A percentile compares a stretch with the other conserved stretches of the same genome.
Evolutionary conservation across 352 stramenopile genomes (phyloP).

Genomic region (Pythium aquatile): DNA sequence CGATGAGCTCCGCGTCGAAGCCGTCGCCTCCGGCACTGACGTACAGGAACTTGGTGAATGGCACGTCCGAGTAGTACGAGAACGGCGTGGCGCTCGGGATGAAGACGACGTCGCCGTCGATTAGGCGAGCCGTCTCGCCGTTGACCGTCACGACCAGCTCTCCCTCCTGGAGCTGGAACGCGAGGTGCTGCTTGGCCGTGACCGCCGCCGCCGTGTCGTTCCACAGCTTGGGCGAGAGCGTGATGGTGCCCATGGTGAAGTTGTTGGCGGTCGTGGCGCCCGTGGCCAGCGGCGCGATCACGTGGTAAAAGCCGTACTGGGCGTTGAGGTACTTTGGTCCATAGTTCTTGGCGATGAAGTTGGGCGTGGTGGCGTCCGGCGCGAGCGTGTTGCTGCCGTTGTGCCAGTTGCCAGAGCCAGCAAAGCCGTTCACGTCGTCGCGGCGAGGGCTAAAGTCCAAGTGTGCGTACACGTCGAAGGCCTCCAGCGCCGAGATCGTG

Average conservation of each 20-base stretch:
- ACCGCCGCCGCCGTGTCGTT: slow-evolving; percentile 43
- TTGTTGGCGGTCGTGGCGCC: slow-evolving; percentile 46
- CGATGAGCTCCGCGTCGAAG: slow-evolving; percentile 46
- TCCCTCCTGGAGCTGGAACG: slow-evolving; percentile 51
- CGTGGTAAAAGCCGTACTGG: slow-evolving; percentile 45
- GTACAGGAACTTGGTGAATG: slow-evolving; percentile 59
- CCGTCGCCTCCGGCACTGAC: slow-evolving; percentile 46
- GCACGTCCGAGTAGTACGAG: slow-evolving; percentile 47
- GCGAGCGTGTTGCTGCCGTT: slow-evolving; percentile 47
- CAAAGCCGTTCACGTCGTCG: slow-evolving; percentile 42
- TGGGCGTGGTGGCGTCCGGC: slow-evolving; percentile 40
- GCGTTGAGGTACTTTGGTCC: slow-evolving; percentile 58
- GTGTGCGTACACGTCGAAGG: slow-evolving; percentile 50
- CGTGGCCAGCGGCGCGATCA: slow-evolving; percentile 48
- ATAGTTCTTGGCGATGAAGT: slow-evolving; percentile 59
- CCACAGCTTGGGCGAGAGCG: slow-evolving; percentile 40
- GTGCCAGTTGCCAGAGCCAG: slow-evolving; percentile 49
- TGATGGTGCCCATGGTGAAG: slow-evolving; percentile 59
- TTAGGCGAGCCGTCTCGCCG: slow-evolving; percentile 37
- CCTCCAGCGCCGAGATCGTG: slow-evolving; percentile 40
- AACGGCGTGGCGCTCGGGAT: slow-evolving; percentile 43
- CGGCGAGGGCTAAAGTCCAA: slow-evolving; percentile 38
- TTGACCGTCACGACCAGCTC: slow-evolving; percentile 42
- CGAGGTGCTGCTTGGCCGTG: slow-evolving; percentile 44
- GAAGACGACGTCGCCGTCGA: slow-evolving; percentile 53